Percentiles rank a stretch among this genome's conserved stretches.
phyloP scores from a whole-genome alignment of 2,329 filamentous ascomycete species.

The Septoria petroselini region DNA sequence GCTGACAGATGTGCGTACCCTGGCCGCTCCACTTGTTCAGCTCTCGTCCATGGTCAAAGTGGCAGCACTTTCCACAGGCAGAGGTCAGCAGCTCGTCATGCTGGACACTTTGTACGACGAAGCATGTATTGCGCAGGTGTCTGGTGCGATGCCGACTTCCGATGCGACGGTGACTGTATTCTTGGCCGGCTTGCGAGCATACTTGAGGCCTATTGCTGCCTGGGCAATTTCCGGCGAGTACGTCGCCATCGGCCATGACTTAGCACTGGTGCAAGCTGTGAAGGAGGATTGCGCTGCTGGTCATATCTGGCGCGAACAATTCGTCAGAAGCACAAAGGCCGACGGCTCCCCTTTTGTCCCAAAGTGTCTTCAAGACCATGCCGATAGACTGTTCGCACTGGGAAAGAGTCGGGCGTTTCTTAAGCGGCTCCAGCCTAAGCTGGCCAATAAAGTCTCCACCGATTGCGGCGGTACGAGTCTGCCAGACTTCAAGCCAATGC shows the following conservation, averaged over 20 bases:
- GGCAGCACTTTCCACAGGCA: conserved; percentile 40
- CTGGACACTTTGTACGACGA: conserved; percentile 75
- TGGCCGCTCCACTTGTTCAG: conserved; percentile 55
- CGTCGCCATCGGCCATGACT: conserved; percentile 53
- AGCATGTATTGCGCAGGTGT: conserved; percentile 66
- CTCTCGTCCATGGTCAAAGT: conserved; percentile 61
- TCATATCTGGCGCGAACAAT: conserved; percentile 74
- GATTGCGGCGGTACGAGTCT: neutral
- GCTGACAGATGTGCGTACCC: conserved; percentile 54
- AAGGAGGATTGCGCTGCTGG: conserved; percentile 62
- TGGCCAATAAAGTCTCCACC: neutral
- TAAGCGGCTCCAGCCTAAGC: conserved; percentile 58
- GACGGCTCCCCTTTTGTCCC: conserved; percentile 66
- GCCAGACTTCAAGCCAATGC: conserved; percentile 13
- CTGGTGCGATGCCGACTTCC: conserved; percentile 62
- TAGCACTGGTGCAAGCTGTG: conserved; percentile 59
- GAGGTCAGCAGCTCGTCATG: conserved; percentile 60
- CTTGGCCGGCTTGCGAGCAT: conserved; percentile 76
- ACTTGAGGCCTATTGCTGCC: conserved; percentile 70
- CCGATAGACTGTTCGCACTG: conserved; percentile 73
- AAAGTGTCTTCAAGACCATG: conserved; percentile 67
- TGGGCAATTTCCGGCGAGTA: conserved; percentile 85
- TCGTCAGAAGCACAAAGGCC: conserved; percentile 60
- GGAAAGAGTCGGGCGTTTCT: conserved; percentile 86
- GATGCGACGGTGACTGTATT: conserved; percentile 66